Base-by-base conservation (phyloP, 164 flowering plant species). In the Brasenia schreberi region DNA sequence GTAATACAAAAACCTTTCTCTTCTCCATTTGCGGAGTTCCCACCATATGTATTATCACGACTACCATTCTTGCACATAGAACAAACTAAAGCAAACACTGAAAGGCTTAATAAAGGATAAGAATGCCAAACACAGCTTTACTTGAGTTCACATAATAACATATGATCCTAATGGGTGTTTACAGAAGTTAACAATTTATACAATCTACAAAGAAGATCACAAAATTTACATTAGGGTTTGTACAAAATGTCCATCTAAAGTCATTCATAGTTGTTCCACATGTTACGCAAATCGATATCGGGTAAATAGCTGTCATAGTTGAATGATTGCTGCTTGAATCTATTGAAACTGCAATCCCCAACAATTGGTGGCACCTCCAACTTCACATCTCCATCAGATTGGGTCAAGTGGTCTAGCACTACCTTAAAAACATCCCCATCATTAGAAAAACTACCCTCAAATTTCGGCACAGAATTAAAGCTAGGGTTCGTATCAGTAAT, bases 301-400 rank as follows among this genome's bases (percentile, higher is more conserved):
- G 62, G n/a, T n/a, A 60, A n/a, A 19, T 60, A 60, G n/a, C 18
- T 19, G 27, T 18, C 62, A 49, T 49, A 3, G 56, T 49, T 49
- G 56, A 49, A 49, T 49, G 16, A 49, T 49, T 49, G 56, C 56
- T 49, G 56, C 10, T 9, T 49, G 56, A 14, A 49, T 14, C 56
- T 49, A 14, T 14, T 49, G 62, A 19, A 19, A n/a, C 62, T 60
- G 10, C 62, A 14, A 11, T 60, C 23, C 62, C 19, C 62, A 11
- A n/a, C 5, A 60, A 18, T n/a, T 60, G 62, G 62, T 9, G 62
- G 27, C 62, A n/a, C 62, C 62, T 60, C 62, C 18, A 60, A n/a
- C 62, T 60, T 19, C 27, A 60, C 27, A 19, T n/a, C 27, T 14
- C 62, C 27, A 0, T 60, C 62, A 18, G 27, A 2, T 19, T n/a